Evolutionary conservation across 768 basidiomycete species (phyloP).

Genomic region (Macrolepiota dolichaula): DNA sequence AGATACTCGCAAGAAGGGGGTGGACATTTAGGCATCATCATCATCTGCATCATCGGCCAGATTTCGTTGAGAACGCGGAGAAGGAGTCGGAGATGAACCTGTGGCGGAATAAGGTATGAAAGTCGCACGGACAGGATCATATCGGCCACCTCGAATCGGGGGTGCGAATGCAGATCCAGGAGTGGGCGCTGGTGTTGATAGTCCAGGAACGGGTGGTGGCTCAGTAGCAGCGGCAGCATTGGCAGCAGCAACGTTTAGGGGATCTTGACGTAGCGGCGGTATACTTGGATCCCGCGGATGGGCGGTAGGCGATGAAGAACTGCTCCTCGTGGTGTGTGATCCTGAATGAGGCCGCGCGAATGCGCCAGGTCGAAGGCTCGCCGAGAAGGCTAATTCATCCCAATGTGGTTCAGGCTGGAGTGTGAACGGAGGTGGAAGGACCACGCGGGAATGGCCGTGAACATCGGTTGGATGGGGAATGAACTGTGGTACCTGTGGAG

Average conservation of each 20-base stretch:
- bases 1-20: slow-evolving; percentile 1
- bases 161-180: slow-evolving; percentile 21
- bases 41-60: slow-evolving; percentile 14
- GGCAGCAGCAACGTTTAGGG: slow-evolving; percentile 14
- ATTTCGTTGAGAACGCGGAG: slow-evolving; percentile 3
- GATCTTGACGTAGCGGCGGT: slow-evolving; percentile 11
- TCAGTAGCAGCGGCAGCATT: no score
- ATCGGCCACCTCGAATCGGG: slow-evolving; percentile 38
- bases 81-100: slow-evolving; percentile 9
- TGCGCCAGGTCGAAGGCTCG: slow-evolving; percentile 33
- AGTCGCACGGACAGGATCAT: slow-evolving; percentile 49
- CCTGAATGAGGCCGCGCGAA: slow-evolving; percentile 33
- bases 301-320: slow-evolving; percentile 23
- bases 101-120: slow-evolving; percentile 28
- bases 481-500: slow-evolving; percentile 26
- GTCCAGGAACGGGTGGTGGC: neutral
- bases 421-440: slow-evolving; percentile 56
- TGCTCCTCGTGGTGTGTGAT: slow-evolving; percentile 25
- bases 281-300: slow-evolving; percentile 16
- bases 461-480: slow-evolving; percentile 31
- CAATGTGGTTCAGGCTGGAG: slow-evolving; percentile 68
- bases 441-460: slow-evolving; percentile 20
- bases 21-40: slow-evolving; percentile 3
- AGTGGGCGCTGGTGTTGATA: slow-evolving; percentile 18
- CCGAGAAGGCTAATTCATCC: slow-evolving; percentile 42